Percentiles rank a stretch among this genome's conserved stretches.
phyloP scores from a whole-genome alignment of 768 basidiomycete genomes.

The Asterophora parasitica region DNA sequence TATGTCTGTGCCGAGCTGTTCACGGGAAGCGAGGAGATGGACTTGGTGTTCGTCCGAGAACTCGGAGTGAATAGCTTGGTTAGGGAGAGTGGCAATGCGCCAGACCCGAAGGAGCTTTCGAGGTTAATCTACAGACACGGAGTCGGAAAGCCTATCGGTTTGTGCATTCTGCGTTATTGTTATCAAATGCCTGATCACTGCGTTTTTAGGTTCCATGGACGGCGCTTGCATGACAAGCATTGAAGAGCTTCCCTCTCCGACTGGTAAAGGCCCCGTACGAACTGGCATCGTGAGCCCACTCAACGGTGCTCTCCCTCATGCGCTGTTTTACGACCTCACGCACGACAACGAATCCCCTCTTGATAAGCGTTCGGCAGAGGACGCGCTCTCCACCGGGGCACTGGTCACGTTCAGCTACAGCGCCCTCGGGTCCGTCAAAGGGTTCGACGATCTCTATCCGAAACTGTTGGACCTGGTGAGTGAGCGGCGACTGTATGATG shows the following conservation, averaged over 20 bases:
- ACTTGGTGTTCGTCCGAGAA: conserved; percentile 84
- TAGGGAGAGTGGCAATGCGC: conserved; percentile 90
- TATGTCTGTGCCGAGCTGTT: conserved; percentile 97
- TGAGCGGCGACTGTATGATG: conserved; percentile 77
- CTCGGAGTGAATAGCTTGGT: conserved; percentile 93
- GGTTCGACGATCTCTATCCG: conserved; percentile 96
- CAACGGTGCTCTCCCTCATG: conserved; percentile 86
- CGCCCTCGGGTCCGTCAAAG: conserved; percentile 91
- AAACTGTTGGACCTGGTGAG: conserved; percentile 86
- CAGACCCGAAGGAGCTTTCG: conserved; percentile 87
- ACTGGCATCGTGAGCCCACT: conserved; percentile 73
- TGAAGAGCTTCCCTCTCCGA: conserved; percentile 78
- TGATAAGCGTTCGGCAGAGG: conserved; percentile 90
- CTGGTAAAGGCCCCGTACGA: conserved; percentile 74
- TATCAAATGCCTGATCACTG: neutral
- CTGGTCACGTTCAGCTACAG: conserved; percentile 87
- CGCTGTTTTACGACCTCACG: conserved; percentile 91
- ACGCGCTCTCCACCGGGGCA: conserved; percentile 91
- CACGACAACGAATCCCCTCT: conserved; percentile 95
- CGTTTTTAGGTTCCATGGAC: conserved; percentile 86
- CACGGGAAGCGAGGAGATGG: conserved; percentile 93
- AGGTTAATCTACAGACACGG: conserved; percentile 86
- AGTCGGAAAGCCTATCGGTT: conserved; percentile 88
- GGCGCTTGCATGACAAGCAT: conserved; percentile 71
- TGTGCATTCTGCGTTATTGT: conserved; percentile 16